Evolutionary conservation across 768 basidiomycete genomes (phyloP).

Genomic region (Suillus occidentalis): DNA sequence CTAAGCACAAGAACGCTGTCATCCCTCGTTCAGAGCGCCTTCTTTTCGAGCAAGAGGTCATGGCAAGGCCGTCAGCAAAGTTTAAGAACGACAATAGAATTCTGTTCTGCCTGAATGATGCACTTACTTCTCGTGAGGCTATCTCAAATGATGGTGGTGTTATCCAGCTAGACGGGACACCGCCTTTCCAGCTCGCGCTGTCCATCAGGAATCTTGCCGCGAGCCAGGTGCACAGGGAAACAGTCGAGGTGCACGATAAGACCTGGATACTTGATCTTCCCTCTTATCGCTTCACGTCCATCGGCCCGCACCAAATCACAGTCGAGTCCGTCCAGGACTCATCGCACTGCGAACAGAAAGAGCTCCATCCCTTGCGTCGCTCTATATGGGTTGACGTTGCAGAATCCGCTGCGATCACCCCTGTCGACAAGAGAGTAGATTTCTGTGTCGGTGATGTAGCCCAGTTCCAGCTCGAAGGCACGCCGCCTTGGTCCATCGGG

Average conservation of each 20-base stretch:
- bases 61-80: slow-evolving; percentile 74
- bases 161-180: slow-evolving; percentile 74
- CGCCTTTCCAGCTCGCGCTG: slow-evolving; percentile 81
- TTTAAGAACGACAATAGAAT: slow-evolving; percentile 69
- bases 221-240: slow-evolving; percentile 60
- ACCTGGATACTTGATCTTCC: slow-evolving; percentile 76
- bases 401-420: slow-evolving; percentile 90
- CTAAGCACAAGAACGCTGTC: slow-evolving; percentile 57
- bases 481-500: slow-evolving; percentile 90
- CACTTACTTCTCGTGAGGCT: slow-evolving; percentile 54
- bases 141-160: slow-evolving; percentile 53
- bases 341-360: slow-evolving; percentile 76
- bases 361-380: slow-evolving; percentile 57
- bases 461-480: slow-evolving; percentile 93
- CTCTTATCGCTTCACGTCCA: slow-evolving; percentile 68
- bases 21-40: slow-evolving; percentile 71
- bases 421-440: slow-evolving; percentile 75
- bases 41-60: slow-evolving; percentile 84
- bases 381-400: slow-evolving; percentile 91
- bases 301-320: slow-evolving; percentile 78
- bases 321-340: slow-evolving; percentile 81
- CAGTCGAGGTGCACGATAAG: slow-evolving; percentile 47
- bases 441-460: slow-evolving; percentile 89
- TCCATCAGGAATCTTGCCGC: slow-evolving; percentile 76
- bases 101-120: slow-evolving; percentile 75